Evolutionary conservation across 2,329 filamentous ascomycete genomes (phyloP).

Genomic region (Saccharata proteae): DNA sequence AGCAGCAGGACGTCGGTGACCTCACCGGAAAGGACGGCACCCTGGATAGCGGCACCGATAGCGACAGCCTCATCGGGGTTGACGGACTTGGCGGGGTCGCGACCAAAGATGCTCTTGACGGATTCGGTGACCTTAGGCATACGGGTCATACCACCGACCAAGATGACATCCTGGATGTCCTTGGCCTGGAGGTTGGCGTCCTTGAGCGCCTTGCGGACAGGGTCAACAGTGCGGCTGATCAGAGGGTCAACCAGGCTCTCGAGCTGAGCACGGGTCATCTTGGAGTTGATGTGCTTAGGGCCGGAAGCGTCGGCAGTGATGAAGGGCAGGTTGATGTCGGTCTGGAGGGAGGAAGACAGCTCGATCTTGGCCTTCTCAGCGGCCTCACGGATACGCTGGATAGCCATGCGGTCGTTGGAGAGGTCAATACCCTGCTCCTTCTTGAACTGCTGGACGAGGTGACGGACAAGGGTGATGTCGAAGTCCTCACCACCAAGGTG

Average conservation of each 20-base stretch:
- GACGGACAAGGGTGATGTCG: slow-evolving; percentile 85
- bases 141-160: slow-evolving; percentile 98
- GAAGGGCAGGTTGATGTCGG: slow-evolving; percentile 97
- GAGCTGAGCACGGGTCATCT: slow-evolving; percentile 84
- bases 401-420: slow-evolving; percentile 88
- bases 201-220: slow-evolving; percentile 93
- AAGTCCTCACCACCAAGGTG: slow-evolving; percentile 98
- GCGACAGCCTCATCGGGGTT: slow-evolving; percentile 98
- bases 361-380: slow-evolving; percentile 99
- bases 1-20: slow-evolving; percentile 92
- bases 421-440: slow-evolving; percentile 87
- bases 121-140: slow-evolving; percentile 98
- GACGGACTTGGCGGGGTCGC: slow-evolving; percentile 93
- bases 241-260: slow-evolving; percentile 87
- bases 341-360: slow-evolving; percentile 86
- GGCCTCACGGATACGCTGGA: slow-evolving; percentile 96
- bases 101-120: slow-evolving; percentile 92
- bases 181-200: slow-evolving; percentile 83
- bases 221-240: slow-evolving; percentile 75
- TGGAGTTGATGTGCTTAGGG: slow-evolving; percentile 96
- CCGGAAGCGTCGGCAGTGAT: slow-evolving; percentile 93
- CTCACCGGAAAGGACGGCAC: slow-evolving; percentile 90
- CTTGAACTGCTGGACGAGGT: slow-evolving; percentile 94
- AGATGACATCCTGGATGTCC: slow-evolving; percentile 95
- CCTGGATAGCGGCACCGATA: slow-evolving; percentile 94